These are phyloP conservation scores for Candida ovalis DNA, from an alignment of 805 yeast species.

Conservation along the genomic window DNA sequence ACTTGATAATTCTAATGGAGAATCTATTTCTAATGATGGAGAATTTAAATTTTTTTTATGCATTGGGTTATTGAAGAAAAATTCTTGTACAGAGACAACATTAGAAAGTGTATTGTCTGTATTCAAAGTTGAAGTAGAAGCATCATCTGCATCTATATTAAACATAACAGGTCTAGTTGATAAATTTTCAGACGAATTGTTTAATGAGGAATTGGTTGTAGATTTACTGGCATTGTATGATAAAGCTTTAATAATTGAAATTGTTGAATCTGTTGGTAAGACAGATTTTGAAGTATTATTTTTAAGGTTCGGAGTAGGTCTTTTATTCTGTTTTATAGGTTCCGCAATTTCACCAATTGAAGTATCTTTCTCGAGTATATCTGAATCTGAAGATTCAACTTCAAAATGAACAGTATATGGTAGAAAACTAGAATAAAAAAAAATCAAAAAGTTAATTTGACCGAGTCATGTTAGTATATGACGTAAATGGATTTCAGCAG, in stretches of 20 bases:
- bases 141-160: slow-evolving; percentile 14
- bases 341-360: slow-evolving; percentile 25
- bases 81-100: slow-evolving; percentile 49
- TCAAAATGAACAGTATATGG: slow-evolving; percentile 75
- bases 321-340: slow-evolving; percentile 8
- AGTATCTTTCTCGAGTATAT: slow-evolving; percentile 10
- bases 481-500: not conserved
- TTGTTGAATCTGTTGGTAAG: slow-evolving; percentile 13
- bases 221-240: slow-evolving; percentile 11
- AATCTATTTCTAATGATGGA: slow-evolving; percentile 12
- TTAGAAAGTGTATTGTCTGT: slow-evolving; percentile 8
- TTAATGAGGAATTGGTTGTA: slow-evolving; percentile 1
- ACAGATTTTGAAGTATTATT: slow-evolving; percentile 7
- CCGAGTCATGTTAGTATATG: slow-evolving; percentile 13
- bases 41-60: slow-evolving; percentile 13
- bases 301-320: not conserved
- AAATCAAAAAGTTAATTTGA: not conserved
- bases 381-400: slow-evolving; percentile 26
- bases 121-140: slow-evolving; percentile 12
- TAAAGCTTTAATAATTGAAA: slow-evolving; percentile 25
- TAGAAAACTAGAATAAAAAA: slow-evolving; percentile 48
- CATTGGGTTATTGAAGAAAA: slow-evolving; percentile 40
- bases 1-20: slow-evolving; percentile 7
- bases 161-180: not conserved
- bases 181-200: not conserved